Conservation (phyloP, 768 basidiomycete genomes). For the Phallus indusiatus region DNA sequence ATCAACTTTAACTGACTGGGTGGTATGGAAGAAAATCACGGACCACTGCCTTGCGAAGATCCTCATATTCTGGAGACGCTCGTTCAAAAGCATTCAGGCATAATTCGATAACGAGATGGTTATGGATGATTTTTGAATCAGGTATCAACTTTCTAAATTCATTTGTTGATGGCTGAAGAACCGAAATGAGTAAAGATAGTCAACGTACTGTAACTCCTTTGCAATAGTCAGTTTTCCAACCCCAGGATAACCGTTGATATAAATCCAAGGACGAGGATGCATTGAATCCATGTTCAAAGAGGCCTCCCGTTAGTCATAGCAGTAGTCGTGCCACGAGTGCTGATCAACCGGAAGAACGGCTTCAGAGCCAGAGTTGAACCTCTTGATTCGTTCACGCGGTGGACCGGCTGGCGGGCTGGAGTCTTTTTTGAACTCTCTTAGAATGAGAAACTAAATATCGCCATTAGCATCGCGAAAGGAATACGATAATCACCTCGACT, state of each 20-base stretch:
- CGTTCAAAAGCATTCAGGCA: conserved; percentile 1
- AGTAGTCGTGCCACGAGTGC: too few relatives aligned
- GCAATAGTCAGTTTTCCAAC: conserved; percentile 5
- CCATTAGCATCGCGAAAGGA: too few relatives aligned
- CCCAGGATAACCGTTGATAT: not conserved
- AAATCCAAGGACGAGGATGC: not conserved
- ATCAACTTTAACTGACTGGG: not conserved
- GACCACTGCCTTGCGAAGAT: not conserved
- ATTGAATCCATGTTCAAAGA: not conserved
- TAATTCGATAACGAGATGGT: conserved; percentile 5
- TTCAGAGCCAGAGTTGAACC: not conserved
- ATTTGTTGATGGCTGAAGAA: not conserved
- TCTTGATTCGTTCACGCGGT: not conserved
- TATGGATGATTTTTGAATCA: conserved; percentile 4
- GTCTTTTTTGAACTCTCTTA: too few relatives aligned
- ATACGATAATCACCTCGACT: too few relatives aligned
- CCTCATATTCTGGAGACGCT: not conserved
- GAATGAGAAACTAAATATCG: too few relatives aligned
- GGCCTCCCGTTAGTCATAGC: too few relatives aligned
- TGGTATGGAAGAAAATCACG: not conserved
- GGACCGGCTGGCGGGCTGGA: not conserved
- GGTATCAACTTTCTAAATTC: not conserved
- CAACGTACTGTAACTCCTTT: not conserved
- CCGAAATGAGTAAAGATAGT: not conserved
- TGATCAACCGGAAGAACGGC: not conserved